Base-by-base conservation (phyloP, 768 basidiomycete species). In the Macrolepiota albuminosa region DNA sequence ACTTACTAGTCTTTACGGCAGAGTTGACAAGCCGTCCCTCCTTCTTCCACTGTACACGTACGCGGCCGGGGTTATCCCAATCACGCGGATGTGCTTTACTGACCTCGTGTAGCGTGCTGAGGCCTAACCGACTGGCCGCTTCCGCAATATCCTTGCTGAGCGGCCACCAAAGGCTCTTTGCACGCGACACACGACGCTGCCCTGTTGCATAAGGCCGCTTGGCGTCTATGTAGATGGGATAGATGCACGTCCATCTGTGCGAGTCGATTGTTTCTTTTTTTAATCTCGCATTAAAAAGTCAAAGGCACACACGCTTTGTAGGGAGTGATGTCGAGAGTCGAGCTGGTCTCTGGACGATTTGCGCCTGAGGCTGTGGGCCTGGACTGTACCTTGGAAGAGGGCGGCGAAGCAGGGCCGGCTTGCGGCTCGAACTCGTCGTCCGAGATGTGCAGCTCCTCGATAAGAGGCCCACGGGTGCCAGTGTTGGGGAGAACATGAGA, bases 51-150 rank as follows among this genome's bases (percentile, higher is more conserved):
- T 91, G 91, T 26, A 98, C 91, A 63, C 93, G 85, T 60, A 99
- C 93, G 29, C 96, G 84, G 9, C 96, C 96, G 0, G 96, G 96
- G 71, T 99, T 99, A 69, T 91, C 95, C 96, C 96, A 99, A 72
- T 99, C 96, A 54, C 92, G 84, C 11, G 96, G 96, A 68, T 99
- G 96, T 31, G 84, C 78, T 73, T 95, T 98, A 68, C 84, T 82
- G 40, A 93, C 91, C 77, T 98, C 95, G 66, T 95, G 93, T 5
- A 97, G 79, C 2, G 88, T 84, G 13, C 87, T 83, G 8, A 98
- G 76, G 1, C 94, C 89, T 14, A 98, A 74, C 34, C 85, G 77
- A 65, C 77, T 83, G 29, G 89, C 86, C 7, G 91, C 95, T 59
- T 92, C 88, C 2, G 91, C 89, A 56, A 99, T 96, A 67, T 94